Conservation (phyloP, 2,329 filamentous ascomycete species). For the Trichophyton equinum region DNA sequence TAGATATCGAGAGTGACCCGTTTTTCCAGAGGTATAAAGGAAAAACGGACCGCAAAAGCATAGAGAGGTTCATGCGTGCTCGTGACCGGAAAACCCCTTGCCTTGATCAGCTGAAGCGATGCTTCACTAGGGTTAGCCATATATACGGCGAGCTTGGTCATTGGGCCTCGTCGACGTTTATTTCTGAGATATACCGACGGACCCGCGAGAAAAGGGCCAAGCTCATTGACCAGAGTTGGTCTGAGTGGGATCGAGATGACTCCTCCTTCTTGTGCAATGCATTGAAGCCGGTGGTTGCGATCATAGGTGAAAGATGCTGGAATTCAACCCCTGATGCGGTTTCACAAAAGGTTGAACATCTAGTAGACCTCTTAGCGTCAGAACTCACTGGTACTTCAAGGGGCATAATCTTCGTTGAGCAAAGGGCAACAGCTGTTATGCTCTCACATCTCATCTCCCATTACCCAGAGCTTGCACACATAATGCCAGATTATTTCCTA, state of each 20-base stretch:
- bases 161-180: conserved; percentile 58
- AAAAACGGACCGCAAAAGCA: conserved; percentile 23
- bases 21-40: conserved; percentile 12
- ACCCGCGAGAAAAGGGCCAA: conserved; percentile 16
- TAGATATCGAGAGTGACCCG: background rate
- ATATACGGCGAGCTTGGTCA: conserved; percentile 49
- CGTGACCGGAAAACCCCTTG: conserved; percentile 27
- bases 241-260: conserved; percentile 39
- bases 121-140: conserved; percentile 40
- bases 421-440: conserved; percentile 49
- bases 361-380: conserved; percentile 43
- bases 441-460: conserved; percentile 45
- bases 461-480: conserved; percentile 35
- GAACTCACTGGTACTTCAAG: conserved; percentile 37
- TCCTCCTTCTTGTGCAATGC: conserved; percentile 43
- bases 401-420: conserved; percentile 55
- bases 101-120: conserved; percentile 43
- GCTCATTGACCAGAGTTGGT: conserved; percentile 21
- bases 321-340: conserved; percentile 22
- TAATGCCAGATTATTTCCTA: conserved; percentile 38
- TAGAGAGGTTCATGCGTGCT: conserved; percentile 18
- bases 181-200: conserved; percentile 38
- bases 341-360: conserved; percentile 45
- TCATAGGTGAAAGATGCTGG: conserved; percentile 8
- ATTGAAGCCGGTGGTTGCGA: conserved; percentile 16